phyloP scores from a whole-genome alignment of 495 filamentous ascomycete genomes.

The Neurospora sp. region DNA sequence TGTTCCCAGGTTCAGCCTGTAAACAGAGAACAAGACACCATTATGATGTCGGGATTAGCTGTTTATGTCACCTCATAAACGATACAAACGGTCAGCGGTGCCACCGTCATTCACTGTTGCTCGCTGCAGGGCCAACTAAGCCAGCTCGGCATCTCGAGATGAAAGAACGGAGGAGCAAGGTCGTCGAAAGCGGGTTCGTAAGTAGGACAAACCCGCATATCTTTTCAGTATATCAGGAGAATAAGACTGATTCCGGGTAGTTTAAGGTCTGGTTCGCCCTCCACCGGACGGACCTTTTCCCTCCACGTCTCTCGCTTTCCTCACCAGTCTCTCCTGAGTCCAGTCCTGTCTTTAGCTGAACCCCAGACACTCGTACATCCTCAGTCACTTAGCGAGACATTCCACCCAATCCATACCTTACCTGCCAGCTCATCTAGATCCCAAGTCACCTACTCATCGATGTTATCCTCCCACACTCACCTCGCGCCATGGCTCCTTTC shows the following conservation, averaged over 20 bases:
- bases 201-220: background rate
- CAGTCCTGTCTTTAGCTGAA: background rate
- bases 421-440: background rate
- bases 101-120: background rate
- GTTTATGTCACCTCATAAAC: background rate
- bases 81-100: background rate
- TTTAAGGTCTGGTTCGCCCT: background rate
- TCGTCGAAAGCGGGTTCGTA: background rate
- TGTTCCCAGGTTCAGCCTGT: background rate
- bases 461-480: background rate
- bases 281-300: background rate
- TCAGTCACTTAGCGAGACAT: background rate
- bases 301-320: background rate
- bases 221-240: background rate
- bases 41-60: background rate
- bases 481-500: background rate
- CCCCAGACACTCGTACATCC: background rate
- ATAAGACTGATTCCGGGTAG: background rate
- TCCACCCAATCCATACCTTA: background rate
- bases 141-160: background rate
- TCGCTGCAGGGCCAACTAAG: background rate
- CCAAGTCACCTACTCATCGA: background rate
- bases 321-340: background rate
- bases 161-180: background rate
- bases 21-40: background rate